These are phyloP conservation scores for Flaveria sonorensis DNA, from an alignment of 129 eudicot species.

Conservation along the genomic window DNA sequence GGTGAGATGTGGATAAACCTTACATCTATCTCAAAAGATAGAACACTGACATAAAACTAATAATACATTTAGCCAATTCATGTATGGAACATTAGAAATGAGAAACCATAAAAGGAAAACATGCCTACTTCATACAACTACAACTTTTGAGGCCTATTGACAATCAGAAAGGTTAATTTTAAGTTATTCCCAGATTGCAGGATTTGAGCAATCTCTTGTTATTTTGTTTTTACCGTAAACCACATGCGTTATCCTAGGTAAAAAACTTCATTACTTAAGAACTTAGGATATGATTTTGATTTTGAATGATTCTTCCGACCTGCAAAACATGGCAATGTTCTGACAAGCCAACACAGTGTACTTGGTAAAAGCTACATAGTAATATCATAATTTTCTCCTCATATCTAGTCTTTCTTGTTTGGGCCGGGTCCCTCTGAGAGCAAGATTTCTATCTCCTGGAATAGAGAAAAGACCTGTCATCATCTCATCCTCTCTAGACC, in stretches of 20 bases:
- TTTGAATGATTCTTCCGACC: neutral
- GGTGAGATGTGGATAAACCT: no score
- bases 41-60: neutral
- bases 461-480: no score
- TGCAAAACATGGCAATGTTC: neutral
- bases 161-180: neutral
- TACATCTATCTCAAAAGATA: no score
- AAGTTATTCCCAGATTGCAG: neutral
- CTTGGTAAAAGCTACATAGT: conserved; percentile 9
- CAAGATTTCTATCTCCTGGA: no score
- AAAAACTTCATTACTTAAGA: no score
- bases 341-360: neutral
- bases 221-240: neutral
- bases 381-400: conserved; percentile 8
- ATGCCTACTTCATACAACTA: neutral
- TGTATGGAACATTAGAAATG: neutral
- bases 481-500: neutral
- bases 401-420: neutral
- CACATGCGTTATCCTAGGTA: no score
- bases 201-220: conserved; percentile 10
- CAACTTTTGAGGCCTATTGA: neutral
- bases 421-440: no score
- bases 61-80: neutral
- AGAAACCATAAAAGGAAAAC: neutral
- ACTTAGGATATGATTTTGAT: neutral